Conservation (phyloP, 805 yeast genomes). For the Clavispora phyllophila region DNA sequence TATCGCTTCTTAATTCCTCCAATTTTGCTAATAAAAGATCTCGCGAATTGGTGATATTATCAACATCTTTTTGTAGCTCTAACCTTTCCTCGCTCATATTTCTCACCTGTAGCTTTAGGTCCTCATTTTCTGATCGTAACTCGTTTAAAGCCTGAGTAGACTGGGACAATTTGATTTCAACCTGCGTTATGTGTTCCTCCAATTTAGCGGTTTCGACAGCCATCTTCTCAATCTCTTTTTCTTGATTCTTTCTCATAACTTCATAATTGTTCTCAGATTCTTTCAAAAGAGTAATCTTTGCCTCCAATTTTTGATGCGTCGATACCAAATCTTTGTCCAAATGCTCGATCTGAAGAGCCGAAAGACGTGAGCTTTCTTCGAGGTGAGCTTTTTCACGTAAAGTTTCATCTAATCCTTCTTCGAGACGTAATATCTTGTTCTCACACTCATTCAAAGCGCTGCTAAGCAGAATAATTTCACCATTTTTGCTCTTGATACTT, state of each 20-base stretch:
- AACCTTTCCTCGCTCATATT: conserved; percentile 2
- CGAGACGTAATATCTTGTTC: neutral
- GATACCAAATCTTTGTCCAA: neutral
- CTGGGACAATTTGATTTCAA: neutral
- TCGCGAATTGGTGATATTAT: neutral
- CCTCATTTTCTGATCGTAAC: neutral
- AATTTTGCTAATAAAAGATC: neutral
- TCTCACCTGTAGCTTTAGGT: neutral
- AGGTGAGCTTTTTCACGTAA: neutral
- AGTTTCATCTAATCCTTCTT: neutral
- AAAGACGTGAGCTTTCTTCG: neutral
- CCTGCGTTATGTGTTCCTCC: neutral
- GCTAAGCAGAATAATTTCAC: conserved; percentile 8
- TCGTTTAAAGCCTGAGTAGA: neutral
- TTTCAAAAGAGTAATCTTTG: neutral
- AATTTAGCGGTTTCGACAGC: neutral
- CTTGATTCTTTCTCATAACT: neutral
- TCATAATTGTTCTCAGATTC: neutral
- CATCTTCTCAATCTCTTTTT: neutral
- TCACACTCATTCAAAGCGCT: neutral
- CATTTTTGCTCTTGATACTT: conserved; percentile 11
- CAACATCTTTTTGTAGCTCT: neutral
- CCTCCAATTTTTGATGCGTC: neutral
- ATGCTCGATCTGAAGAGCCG: neutral
- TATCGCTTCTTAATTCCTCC: neutral